A percentile compares a stretch with the other conserved stretches of the same genome.
phyloP scores from a whole-genome alignment of 1,284 basidiomycete species.

The Athelia sp. region DNA sequence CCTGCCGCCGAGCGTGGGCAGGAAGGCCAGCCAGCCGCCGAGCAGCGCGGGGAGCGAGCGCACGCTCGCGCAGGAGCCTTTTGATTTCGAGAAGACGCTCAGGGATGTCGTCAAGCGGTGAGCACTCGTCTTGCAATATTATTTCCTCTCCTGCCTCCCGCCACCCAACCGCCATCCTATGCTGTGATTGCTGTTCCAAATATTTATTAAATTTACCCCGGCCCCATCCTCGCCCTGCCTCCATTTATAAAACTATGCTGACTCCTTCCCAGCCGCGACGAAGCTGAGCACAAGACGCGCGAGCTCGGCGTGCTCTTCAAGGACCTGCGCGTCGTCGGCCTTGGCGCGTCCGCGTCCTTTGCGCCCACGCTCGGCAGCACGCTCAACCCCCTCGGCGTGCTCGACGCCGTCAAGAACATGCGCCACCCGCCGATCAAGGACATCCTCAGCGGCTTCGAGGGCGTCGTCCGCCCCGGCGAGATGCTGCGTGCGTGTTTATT shows the following conservation, averaged over 20 bases:
- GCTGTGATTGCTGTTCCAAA: too few relatives aligned
- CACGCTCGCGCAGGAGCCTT: slow-evolving; percentile 23
- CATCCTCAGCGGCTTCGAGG: slow-evolving; percentile 45
- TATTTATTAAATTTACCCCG: too few relatives aligned
- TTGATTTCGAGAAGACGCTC: slow-evolving; percentile 43
- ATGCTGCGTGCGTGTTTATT: slow-evolving; percentile 48
- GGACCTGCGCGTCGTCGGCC: slow-evolving; percentile 29
- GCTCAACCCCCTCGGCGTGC: slow-evolving; percentile 29
- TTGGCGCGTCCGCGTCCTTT: slow-evolving; percentile 28
- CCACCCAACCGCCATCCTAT: too few relatives aligned
- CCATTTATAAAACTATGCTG: not conserved
- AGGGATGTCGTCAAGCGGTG: slow-evolving; percentile 33
- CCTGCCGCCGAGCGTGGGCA: slow-evolving; percentile 2
- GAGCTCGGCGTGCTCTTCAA: slow-evolving; percentile 31
- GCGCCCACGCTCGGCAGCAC: slow-evolving; percentile 37
- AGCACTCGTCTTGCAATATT: too few relatives aligned
- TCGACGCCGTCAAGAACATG: slow-evolving; percentile 19
- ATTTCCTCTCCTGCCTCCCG: too few relatives aligned
- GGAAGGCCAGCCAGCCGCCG: slow-evolving; percentile 4
- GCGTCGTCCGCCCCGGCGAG: slow-evolving; percentile 48
- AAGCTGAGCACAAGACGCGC: slow-evolving; percentile 23
- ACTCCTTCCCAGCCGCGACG: slow-evolving; percentile 15
- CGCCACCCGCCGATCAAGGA: slow-evolving; percentile 37
- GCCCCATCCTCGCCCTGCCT: too few relatives aligned
- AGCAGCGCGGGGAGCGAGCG: not conserved